A percentile compares a stretch with the other conserved stretches of the same genome.
Conservation (phyloP, 78 protist species). For the Dictyostelium intermedium region DNA sequence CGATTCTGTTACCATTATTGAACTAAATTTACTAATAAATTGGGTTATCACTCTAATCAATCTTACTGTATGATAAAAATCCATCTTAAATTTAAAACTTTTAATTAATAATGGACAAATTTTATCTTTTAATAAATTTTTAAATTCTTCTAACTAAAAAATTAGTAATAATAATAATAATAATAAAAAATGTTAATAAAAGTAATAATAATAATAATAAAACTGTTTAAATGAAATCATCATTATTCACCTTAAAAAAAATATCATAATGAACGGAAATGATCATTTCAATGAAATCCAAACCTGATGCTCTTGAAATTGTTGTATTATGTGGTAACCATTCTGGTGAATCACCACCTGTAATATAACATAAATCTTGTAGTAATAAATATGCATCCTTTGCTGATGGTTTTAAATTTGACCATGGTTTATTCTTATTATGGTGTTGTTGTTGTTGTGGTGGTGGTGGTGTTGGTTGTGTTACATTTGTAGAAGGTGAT, state of each 20-base stretch:
- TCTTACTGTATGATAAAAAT: conserved; percentile 69
- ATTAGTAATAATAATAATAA: neutral
- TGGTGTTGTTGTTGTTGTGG: neutral
- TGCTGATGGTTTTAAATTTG: conserved; percentile 50
- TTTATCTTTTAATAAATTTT: conserved; percentile 67
- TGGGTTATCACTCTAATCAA: conserved; percentile 75
- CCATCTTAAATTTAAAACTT: conserved; percentile 58
- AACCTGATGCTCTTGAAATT: conserved; percentile 48
- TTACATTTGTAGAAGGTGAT: neutral
- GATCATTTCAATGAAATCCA: conserved; percentile 76
- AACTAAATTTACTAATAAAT: conserved; percentile 61
- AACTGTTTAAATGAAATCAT: too few species aligned
- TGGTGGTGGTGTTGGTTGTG: neutral
- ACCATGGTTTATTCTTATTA: neutral
- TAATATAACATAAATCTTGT: conserved; percentile 65
- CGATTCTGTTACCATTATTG: conserved; percentile 67
- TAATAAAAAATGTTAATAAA: neutral
- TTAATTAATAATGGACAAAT: conserved; percentile 80
- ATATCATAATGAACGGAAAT: conserved; percentile 42
- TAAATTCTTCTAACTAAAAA: conserved; percentile 73
- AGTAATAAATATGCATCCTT: conserved; percentile 57
- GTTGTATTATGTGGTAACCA: conserved; percentile 69
- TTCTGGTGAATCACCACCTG: conserved; percentile 62
- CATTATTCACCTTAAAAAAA: conserved; percentile 16
- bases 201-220: neutral